Percentiles rank a stretch among this genome's conserved stretches.
These are phyloP conservation scores for Phialemonium atrogriseum DNA, from an alignment of 2,329 filamentous ascomycete species.

Conservation along the genomic window DNA sequence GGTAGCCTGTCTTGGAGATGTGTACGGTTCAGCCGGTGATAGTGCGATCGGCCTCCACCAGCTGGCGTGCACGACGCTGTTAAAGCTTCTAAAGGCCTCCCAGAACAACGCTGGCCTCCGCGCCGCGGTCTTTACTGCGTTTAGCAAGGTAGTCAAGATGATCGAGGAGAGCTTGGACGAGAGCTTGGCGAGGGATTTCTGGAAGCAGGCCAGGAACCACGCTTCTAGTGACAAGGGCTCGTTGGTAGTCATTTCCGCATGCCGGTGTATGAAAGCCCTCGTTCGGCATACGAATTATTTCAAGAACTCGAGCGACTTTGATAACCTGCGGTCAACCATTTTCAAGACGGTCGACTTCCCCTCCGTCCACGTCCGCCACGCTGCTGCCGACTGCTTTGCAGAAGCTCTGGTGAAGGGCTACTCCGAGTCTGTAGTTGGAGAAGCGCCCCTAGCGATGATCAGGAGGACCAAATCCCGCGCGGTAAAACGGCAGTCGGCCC, in stretches of 20 bases:
- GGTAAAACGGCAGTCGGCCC: constrained; percentile 50
- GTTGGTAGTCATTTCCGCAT: constrained; percentile 71
- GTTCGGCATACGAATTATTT: constrained; percentile 71
- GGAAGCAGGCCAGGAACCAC: constrained; percentile 79
- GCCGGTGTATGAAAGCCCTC: constrained; percentile 68
- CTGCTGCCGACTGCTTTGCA: constrained; percentile 77
- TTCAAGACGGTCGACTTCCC: constrained; percentile 83
- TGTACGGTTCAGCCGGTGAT: constrained; percentile 88
- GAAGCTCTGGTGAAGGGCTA: constrained; percentile 77
- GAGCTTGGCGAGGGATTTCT: constrained; percentile 74
- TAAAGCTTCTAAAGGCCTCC: constrained; percentile 74
- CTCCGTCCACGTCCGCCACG: constrained; percentile 68
- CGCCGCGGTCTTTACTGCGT: constrained; percentile 65
- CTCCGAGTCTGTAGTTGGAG: constrained; percentile 45
- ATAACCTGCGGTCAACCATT: constrained; percentile 71
- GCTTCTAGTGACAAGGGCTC: constrained; percentile 74
- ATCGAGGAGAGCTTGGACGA: constrained; percentile 76
- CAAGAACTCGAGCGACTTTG: constrained; percentile 81
- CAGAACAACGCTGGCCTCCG: constrained; percentile 75
- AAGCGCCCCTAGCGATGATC: constrained; percentile 46
- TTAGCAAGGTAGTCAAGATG: constrained; percentile 70
- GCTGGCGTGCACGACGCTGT: constrained; percentile 59
- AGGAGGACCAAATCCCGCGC: constrained; percentile 60
- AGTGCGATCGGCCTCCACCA: constrained; percentile 80
- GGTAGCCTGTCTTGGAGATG: constrained; percentile 75